phyloP scores from a whole-genome alignment of 179 eudicot species.

The Monotropa hypopitys region DNA sequence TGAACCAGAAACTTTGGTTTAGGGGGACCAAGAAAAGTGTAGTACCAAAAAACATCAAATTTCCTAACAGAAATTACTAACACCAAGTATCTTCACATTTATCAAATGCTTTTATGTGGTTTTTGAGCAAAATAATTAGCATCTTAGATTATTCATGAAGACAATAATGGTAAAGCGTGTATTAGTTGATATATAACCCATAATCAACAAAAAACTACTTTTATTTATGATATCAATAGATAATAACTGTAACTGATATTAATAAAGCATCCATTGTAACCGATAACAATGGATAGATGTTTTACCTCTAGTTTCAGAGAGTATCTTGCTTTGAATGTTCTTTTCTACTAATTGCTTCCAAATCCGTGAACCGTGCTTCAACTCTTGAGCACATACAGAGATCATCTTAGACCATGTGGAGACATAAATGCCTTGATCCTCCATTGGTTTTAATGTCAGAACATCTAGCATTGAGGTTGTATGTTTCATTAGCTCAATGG shows the following conservation, averaged over 20 bases:
- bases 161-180: neutral
- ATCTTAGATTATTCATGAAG: neutral
- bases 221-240: too few relatives aligned
- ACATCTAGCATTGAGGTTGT: slow-evolving; percentile 30
- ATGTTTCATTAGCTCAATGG: slow-evolving; percentile 48
- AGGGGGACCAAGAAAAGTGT: neutral
- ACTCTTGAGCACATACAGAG: slow-evolving; percentile 50
- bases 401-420: slow-evolving; percentile 51
- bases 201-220: neutral
- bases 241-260: neutral
- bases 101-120: neutral
- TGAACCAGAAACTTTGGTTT: neutral
- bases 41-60: neutral
- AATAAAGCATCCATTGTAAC: neutral
- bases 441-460: slow-evolving; percentile 35
- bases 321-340: slow-evolving; percentile 29
- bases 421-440: slow-evolving; percentile 39
- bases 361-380: slow-evolving; percentile 47
- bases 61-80: neutral
- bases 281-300: neutral
- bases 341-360: slow-evolving; percentile 53
- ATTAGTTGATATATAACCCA: neutral
- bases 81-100: neutral
- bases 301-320: slow-evolving; percentile 54
- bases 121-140: neutral